Base-by-base conservation (phyloP, 1,284 basidiomycete species). In the Psilocybe mexicana region DNA sequence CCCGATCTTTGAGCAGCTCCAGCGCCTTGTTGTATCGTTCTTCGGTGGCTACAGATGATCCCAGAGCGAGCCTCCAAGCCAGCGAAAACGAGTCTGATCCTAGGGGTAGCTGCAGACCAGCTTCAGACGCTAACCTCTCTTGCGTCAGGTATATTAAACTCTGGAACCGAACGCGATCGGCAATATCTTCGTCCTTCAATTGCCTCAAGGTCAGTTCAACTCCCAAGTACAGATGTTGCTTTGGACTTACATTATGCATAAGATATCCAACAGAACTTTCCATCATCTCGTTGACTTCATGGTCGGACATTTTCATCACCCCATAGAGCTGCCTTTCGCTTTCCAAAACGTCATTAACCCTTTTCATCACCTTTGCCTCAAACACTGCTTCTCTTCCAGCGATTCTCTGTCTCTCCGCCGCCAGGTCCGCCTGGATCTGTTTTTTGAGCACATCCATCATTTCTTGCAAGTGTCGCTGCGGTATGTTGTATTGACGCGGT, bases 181-280 rank as follows among this genome's bases (percentile, higher is more conserved):
- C 58, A 8, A 55, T 52, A 14, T 55, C 54, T 33, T 56, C 58
- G 26, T 59, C 58, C 58, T 54, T 42, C 1, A 25, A 11, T 5
- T 5, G 23, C 10, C 3, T 18, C 18, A 18, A 18, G 18, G 25
- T 42, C 5, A 14, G 7, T 42, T n/a, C 24, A 42, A 38, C 25
- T 12, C 1, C 23, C 8, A 1, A 35, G 30, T 14, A 50, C 35
- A 35, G 43, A 3, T 38, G 25, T 7, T n/a, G 26, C 7, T 36
- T 43, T 25, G 18, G 24, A 61, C 65, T 40, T 44, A 64, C 65
- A 42, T 60, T 61, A 44, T 61, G 59, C 43, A 64, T 38, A 11
- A 64, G 44, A 50, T 64, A 64, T 26, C 65, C 65, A 11, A 66
- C 65, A 10, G 63, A 63, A 52, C 56, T 61, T 47, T 66, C 63